Evolutionary conservation across 2,329 filamentous ascomycete genomes (phyloP), one percentile per base, ranked within the genome.

Genomic region (Arthrobotrys sinensis): DNA sequence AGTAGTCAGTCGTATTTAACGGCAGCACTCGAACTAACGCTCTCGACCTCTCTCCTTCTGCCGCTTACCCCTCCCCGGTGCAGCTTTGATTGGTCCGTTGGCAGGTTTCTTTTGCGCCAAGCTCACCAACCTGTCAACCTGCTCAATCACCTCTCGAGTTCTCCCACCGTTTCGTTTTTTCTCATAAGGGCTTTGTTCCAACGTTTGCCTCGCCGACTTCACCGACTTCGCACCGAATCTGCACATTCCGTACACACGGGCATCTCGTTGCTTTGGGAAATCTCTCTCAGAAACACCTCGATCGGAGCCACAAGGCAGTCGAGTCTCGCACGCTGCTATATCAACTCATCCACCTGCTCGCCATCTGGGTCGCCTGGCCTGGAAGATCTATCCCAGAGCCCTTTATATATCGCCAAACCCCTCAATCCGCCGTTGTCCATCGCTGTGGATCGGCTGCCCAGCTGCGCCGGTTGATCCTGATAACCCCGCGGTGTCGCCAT

Each of bases 81-180:
- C 55, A 16, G n/a, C 55, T 19, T 40, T 60, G 34, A 60, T 60
- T 60, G 55, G 55, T 43, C 36, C 34, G 12, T 5, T 43, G 36
- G 36, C 55, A 60, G 55, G 55, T 28, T 40, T 60, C 55, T 43
- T 36, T 60, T 43, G 55, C 55, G 55, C 55, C 55, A 60, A 60
- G 55, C 55, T 60, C 55, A 60, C 55, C 55, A 60, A 43, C 55
- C 16, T 60, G 55, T 43, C 55, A 60, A 60, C 55, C 55, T 43
- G 55, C 55, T 60, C 55, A 60, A 52, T 10, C 46, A 4, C 32
- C 55, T 19, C 55, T 16, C 6, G 50, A 34, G 28, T n/a, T 48
- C 19, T 32, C 10, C 32, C 3, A 6, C 52, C 16, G 8, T n/a
- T 48, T 12, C 40, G 6, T 55, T 57, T 21, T 12, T 28, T 43